These are phyloP conservation scores for Sclerotinia subarctica DNA, from an alignment of 2,329 filamentous ascomycete genomes.

Conservation along the genomic window DNA sequence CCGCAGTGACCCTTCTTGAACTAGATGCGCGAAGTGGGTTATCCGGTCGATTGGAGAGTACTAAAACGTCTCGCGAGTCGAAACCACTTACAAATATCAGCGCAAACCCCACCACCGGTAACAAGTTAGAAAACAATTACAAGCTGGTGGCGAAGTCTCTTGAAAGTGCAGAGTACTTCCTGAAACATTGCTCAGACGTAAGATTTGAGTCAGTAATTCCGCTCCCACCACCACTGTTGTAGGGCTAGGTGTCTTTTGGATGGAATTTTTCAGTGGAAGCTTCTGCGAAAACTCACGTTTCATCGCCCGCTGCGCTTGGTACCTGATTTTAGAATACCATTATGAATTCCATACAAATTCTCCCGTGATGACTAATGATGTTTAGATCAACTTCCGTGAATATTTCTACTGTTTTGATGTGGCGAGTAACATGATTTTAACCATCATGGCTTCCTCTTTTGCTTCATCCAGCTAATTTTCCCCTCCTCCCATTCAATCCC, in stretches of 20 bases:
- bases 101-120: conserved; percentile 1
- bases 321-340: conserved; percentile 5
- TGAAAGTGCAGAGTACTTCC: conserved; percentile 3
- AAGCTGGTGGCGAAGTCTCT: not conserved
- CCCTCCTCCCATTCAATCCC: not conserved
- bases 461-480: not conserved
- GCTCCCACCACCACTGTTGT: not conserved
- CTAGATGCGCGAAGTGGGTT: conserved; percentile 2
- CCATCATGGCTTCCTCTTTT: not conserved
- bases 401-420: not conserved
- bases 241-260: not conserved
- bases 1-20: conserved; percentile 5
- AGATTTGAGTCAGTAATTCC: not conserved
- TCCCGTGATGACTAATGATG: not conserved
- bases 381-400: not conserved
- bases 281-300: not conserved
- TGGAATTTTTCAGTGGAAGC: not conserved
- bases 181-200: conserved; percentile 7
- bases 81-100: not conserved
- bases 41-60: not conserved
- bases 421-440: not conserved
- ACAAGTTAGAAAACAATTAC: not conserved
- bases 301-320: not conserved
- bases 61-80: not conserved
- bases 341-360: not conserved